These are phyloP conservation scores for Mentha longifolia DNA, from an alignment of 257 asterid genomes.

Conservation along the genomic window DNA sequence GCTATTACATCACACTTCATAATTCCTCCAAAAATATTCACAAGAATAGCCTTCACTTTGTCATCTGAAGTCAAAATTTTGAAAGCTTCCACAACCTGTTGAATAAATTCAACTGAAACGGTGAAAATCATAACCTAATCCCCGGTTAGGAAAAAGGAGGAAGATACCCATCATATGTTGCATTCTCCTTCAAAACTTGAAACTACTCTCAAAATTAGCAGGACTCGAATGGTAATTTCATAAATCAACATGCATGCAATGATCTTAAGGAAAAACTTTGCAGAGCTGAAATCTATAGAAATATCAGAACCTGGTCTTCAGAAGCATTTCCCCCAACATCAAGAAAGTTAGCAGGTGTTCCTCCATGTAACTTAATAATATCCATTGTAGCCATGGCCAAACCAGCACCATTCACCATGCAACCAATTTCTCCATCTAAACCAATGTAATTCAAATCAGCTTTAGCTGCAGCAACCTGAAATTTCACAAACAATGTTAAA, in stretches of 20 bases:
- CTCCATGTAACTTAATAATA: constrained; percentile 94
- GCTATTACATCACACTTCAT: constrained; percentile 99
- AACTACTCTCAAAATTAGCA: not conserved
- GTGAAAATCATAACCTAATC: no score
- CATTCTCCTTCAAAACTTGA: no score
- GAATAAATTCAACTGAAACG: no score
- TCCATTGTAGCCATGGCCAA: constrained; percentile 99
- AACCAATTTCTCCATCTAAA: constrained; percentile 98
- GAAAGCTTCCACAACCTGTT: constrained; percentile 97
- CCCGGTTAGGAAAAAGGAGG: no score
- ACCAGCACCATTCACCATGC: constrained; percentile 99
- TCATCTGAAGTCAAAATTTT: constrained; percentile 96
- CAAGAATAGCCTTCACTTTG: constrained; percentile 95
- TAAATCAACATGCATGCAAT: no score
- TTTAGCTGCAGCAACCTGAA: constrained; percentile 94
- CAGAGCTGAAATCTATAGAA: no score
- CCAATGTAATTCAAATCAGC: constrained; percentile 98
- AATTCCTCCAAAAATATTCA: constrained; percentile 98
- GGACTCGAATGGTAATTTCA: not conserved
- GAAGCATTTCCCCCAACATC: constrained; percentile 99
- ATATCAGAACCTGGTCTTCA: constrained; percentile 73
- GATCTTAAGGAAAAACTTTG: no score
- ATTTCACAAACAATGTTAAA: not conserved
- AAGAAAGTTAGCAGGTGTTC: constrained; percentile 98
- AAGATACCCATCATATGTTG: no score